These are phyloP conservation scores for Oryza australiensis DNA, from an alignment of 176 grass and related monocot species.

Conservation along the genomic window DNA sequence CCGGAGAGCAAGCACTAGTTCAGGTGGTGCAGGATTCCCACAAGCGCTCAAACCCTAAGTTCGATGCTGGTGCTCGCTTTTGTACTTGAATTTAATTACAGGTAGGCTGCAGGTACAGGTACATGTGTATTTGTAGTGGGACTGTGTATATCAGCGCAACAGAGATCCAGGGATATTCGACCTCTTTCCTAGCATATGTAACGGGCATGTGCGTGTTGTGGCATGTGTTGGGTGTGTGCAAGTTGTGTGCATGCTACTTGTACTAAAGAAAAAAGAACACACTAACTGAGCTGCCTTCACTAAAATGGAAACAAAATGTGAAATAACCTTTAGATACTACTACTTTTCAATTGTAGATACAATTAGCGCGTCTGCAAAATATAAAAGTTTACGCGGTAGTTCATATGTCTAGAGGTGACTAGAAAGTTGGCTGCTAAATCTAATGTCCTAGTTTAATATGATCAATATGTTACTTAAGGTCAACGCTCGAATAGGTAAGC, in stretches of 20 bases:
- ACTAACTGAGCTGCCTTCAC: background rate
- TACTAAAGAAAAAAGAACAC: background rate
- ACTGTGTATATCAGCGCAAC: background rate
- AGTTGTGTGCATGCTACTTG: background rate
- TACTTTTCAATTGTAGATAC: background rate
- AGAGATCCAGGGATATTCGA: background rate
- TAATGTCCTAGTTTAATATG: background rate
- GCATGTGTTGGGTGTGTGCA: background rate
- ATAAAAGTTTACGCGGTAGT: background rate
- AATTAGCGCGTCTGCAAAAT: background rate
- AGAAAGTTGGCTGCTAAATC: background rate
- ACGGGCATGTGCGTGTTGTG: background rate
- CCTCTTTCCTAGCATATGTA: background rate
- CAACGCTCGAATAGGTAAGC: background rate
- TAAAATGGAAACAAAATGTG: background rate
- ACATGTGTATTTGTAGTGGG: background rate
- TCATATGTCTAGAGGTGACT: background rate
- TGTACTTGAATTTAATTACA: background rate
- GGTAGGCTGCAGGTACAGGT: background rate
- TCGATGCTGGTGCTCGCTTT: background rate
- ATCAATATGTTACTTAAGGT: background rate
- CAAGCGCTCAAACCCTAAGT: background rate
- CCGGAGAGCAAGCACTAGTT: background rate
- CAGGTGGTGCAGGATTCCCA: background rate
- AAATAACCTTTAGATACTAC: background rate